A percentile compares a stretch with the other conserved stretches of the same genome.
These are phyloP conservation scores for Tolypocladium capitatum DNA, from an alignment of 2,329 filamentous ascomycete genomes.

Conservation along the genomic window DNA sequence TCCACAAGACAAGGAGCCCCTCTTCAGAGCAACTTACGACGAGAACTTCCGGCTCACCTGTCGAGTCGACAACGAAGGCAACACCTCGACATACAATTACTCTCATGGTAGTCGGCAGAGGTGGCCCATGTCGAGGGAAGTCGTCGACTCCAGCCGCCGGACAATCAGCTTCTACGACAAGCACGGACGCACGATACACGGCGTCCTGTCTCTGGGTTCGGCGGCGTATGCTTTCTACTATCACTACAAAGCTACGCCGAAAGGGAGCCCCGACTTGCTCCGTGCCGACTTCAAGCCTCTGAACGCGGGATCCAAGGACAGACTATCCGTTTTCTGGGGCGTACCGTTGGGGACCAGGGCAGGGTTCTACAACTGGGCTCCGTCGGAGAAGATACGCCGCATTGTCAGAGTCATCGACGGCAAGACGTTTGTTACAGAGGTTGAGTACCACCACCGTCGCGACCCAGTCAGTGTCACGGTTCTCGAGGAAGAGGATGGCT, in stretches of 20 bases:
- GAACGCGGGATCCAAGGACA: conserved; percentile 9
- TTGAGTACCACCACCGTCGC: conserved; percentile 22
- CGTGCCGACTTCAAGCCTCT: conserved; percentile 16
- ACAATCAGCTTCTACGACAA: conserved; percentile 20
- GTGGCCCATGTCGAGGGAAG: conserved; percentile 14
- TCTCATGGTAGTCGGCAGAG: conserved; percentile 5
- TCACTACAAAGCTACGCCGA: conserved; percentile 20
- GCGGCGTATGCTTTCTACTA: conserved; percentile 20
- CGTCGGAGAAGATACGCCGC: conserved; percentile 20
- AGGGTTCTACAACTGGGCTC: conserved; percentile 18
- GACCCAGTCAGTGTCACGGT: conserved; percentile 21
- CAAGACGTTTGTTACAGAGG: conserved; percentile 16
- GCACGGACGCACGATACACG: conserved; percentile 17
- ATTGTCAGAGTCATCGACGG: conserved; percentile 15
- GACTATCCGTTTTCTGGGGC: conserved; percentile 23
- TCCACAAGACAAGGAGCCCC: conserved; percentile 8
- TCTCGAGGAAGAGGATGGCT: conserved; percentile 10
- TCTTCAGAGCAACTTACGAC: conserved; percentile 16
- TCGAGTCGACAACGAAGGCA: conserved; percentile 9
- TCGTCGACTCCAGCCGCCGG: conserved; percentile 8
- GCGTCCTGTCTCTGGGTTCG: conserved; percentile 13
- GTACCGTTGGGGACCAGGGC: conserved; percentile 13
- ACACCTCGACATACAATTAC: conserved; percentile 15
- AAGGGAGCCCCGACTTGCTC: conserved; percentile 18
- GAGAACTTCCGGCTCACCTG: conserved; percentile 12